phyloP scores from a whole-genome alignment of 345 rosid species.

The Rhodamnia argentea region DNA sequence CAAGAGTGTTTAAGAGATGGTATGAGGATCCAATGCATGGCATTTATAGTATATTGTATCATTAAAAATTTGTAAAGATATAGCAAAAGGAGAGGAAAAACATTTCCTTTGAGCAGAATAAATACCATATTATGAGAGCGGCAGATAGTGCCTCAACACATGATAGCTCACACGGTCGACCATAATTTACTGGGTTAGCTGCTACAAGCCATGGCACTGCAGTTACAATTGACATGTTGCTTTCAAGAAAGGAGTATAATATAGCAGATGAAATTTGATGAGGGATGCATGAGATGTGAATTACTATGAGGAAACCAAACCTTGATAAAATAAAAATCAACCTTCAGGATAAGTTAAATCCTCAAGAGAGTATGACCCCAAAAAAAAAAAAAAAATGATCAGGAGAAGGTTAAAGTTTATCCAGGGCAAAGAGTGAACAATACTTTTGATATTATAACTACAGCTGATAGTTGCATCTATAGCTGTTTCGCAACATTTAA shows the following conservation, averaged over 20 bases:
- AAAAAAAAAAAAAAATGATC: not conserved
- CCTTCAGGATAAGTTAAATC: not conserved
- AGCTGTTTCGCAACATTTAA: not conserved
- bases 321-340: not conserved
- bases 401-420: not conserved
- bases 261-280: not conserved
- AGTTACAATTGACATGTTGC: slow-evolving; percentile 7
- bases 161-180: slow-evolving; percentile 86
- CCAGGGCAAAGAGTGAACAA: not conserved
- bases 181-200: slow-evolving; percentile 97
- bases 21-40: not conserved
- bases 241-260: not conserved
- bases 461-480: not conserved
- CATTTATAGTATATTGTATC: not conserved
- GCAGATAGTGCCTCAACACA: slow-evolving; percentile 98
- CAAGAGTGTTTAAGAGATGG: not conserved
- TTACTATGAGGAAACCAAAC: not conserved
- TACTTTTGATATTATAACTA: not conserved
- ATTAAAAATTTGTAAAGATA: not conserved
- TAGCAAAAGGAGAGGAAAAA: not conserved
- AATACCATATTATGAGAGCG: slow-evolving; percentile 77
- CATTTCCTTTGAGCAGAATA: not conserved
- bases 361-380: not conserved
- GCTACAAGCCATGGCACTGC: slow-evolving; percentile 99
- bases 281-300: not conserved